Conservation (phyloP, 371 early-diverging fungal genomes). For the Sporodiniella umbellata region DNA sequence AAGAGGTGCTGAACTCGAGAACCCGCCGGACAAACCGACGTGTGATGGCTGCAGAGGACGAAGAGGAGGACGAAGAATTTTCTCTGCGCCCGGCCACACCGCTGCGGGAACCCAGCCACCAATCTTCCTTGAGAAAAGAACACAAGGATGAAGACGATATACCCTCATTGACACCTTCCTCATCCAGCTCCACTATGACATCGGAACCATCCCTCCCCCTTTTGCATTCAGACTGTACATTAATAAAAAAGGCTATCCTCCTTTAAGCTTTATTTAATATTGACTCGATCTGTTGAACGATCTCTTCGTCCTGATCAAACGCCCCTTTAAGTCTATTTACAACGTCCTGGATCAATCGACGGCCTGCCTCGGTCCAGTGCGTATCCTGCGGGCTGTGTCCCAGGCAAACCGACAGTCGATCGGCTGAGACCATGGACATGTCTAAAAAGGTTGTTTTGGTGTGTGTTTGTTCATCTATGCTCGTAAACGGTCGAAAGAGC, state of each 20-base stretch:
- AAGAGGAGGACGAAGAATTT: slow-evolving; percentile 25
- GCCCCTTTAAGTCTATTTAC: slow-evolving; percentile 16
- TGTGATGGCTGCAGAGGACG: slow-evolving; percentile 45
- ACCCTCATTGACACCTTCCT: slow-evolving; percentile 2
- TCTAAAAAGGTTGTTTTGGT: slow-evolving; percentile 45
- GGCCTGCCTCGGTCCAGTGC: slow-evolving; percentile 18
- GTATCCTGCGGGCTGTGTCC: not conserved
- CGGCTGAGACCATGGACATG: slow-evolving; percentile 28
- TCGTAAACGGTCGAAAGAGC: slow-evolving; percentile 39
- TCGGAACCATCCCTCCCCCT: not conserved
- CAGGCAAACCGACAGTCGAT: slow-evolving; percentile 24
- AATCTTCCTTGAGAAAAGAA: slow-evolving; percentile 13
- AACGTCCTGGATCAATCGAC: slow-evolving; percentile 26
- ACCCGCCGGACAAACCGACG: slow-evolving; percentile 41
- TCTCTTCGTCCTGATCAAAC: slow-evolving; percentile 39
- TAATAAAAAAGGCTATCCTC: not conserved
- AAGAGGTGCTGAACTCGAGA: slow-evolving; percentile 35
- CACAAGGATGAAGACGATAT: slow-evolving; percentile 12
- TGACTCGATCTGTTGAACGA: slow-evolving; percentile 10
- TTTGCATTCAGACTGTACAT: not conserved
- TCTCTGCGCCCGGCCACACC: slow-evolving; percentile 1
- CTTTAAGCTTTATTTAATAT: slow-evolving; percentile 5
- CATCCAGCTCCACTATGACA: not conserved
- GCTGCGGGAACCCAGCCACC: slow-evolving; percentile 1
- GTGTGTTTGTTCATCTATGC: slow-evolving; percentile 31